Evolutionary conservation across 371 early-diverging fungal species (phyloP).

Genomic region (Homolaphlyctis polyrhiza): DNA sequence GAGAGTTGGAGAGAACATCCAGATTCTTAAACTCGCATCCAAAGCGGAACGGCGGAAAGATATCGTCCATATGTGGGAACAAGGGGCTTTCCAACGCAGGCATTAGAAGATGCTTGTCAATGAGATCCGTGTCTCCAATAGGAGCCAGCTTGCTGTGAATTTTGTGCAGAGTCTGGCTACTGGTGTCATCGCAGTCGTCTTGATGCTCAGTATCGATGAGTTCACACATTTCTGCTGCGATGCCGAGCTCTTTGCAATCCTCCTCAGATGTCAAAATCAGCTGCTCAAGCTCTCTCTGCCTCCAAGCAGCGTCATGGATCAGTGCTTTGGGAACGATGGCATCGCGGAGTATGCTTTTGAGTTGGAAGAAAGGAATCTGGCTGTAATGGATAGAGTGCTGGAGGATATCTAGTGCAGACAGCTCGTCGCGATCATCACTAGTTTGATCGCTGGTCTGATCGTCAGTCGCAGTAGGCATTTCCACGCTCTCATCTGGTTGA

Average conservation of each 20-base stretch:
- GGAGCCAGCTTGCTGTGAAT: slow-evolving; percentile 8
- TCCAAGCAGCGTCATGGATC: slow-evolving; percentile 18
- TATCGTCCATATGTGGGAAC: slow-evolving; percentile 12
- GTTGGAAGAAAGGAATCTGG: slow-evolving; percentile 11
- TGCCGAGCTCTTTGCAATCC: slow-evolving; percentile 9
- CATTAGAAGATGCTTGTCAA: slow-evolving; percentile 18
- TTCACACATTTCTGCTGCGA: too few species aligned
- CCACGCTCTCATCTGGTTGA: too few species aligned
- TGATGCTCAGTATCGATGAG: too few species aligned
- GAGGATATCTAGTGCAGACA: not conserved
- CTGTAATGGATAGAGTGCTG: slow-evolving; percentile 4
- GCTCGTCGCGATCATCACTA: too few species aligned
- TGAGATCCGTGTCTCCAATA: slow-evolving; percentile 25
- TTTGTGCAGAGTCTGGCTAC: too few species aligned
- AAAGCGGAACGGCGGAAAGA: slow-evolving; percentile 25
- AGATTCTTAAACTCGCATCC: slow-evolving; percentile 27
- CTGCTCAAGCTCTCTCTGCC: slow-evolving; percentile 14
- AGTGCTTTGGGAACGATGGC: slow-evolving; percentile 2
- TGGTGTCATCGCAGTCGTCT: too few species aligned
- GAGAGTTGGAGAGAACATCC: slow-evolving; percentile 12
- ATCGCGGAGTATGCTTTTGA: slow-evolving; percentile 11
- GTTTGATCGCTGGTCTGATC: too few species aligned
- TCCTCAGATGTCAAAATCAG: slow-evolving; percentile 5
- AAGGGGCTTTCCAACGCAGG: slow-evolving; percentile 11
- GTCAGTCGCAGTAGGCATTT: too few species aligned